phyloP scores from a whole-genome alignment of 805 yeast species.

The Candida germanica region DNA sequence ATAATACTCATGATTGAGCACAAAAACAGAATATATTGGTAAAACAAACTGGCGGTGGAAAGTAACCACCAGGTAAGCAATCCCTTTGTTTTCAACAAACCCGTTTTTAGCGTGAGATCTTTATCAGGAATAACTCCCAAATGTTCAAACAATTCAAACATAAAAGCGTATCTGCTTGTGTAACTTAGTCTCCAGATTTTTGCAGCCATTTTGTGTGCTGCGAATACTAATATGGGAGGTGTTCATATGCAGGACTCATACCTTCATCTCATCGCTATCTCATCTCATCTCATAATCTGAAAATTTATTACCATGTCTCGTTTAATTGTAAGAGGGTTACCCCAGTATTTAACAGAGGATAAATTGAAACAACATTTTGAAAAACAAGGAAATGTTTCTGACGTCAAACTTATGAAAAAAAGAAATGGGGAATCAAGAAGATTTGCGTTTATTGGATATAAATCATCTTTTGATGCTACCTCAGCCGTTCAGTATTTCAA shows the following conservation, averaged over 20 bases:
- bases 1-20: constrained; percentile 12
- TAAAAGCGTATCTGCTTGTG: too few relatives aligned
- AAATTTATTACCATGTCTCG: constrained; percentile 61
- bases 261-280: not conserved
- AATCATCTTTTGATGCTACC: constrained; percentile 68
- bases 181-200: too few relatives aligned
- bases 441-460: constrained; percentile 91
- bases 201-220: constrained; percentile 4
- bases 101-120: constrained; percentile 11
- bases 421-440: constrained; percentile 84
- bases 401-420: constrained; percentile 79
- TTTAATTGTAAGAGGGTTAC: constrained; percentile 87
- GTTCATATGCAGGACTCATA: too few relatives aligned
- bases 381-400: constrained; percentile 68
- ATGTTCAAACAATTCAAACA: constrained; percentile 31
- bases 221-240: too few relatives aligned
- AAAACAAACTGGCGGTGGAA: constrained; percentile 12
- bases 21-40: constrained; percentile 20
- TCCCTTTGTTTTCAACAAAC: constrained; percentile 15
- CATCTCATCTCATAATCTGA: constrained; percentile 10
- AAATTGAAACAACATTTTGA: constrained; percentile 65
- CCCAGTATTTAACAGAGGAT: constrained; percentile 72
- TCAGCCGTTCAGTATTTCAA: constrained; percentile 75
- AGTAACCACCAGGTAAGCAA: constrained; percentile 16
- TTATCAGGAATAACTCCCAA: constrained; percentile 25